Percentiles rank a stretch among this genome's conserved stretches.
phyloP scores from a whole-genome alignment of 306 rosid species.

The Carpinus viminea region DNA sequence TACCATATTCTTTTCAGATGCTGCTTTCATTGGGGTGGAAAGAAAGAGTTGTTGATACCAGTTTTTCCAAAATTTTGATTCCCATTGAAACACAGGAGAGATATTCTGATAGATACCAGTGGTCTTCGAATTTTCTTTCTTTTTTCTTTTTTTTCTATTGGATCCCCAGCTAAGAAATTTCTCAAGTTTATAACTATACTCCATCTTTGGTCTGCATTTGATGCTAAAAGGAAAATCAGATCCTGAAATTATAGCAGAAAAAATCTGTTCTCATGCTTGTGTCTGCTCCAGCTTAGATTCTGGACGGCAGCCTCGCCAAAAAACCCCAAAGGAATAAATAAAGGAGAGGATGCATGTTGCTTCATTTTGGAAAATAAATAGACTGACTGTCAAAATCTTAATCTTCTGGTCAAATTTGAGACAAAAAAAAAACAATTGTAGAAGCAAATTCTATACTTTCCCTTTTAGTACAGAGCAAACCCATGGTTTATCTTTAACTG shows the following conservation, averaged over 20 bases:
- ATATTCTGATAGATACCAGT: not conserved
- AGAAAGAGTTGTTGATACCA: not conserved
- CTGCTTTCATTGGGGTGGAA: not conserved
- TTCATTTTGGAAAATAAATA: not conserved
- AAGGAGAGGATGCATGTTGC: not conserved
- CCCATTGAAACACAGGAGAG: not conserved
- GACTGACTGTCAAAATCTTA: not conserved
- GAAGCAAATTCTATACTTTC: not conserved
- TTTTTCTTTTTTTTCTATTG: not conserved
- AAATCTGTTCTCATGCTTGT: not conserved
- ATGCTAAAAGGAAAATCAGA: not conserved
- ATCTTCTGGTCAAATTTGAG: not conserved
- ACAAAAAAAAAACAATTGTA: not conserved
- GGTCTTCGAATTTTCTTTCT: not conserved
- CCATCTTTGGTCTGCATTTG: not conserved
- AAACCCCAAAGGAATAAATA: too few species aligned
- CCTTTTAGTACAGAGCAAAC: not conserved
- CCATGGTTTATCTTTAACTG: constrained; percentile 3
- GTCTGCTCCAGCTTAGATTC: not conserved
- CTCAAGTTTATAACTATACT: not conserved
- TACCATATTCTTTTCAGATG: too few species aligned
- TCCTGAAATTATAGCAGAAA: not conserved
- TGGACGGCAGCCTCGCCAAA: not conserved
- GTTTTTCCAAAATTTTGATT: not conserved
- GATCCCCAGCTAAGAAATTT: not conserved